Base-by-base conservation (phyloP, 257 asterid genomes). In the Fraxinus excelsior region DNA sequence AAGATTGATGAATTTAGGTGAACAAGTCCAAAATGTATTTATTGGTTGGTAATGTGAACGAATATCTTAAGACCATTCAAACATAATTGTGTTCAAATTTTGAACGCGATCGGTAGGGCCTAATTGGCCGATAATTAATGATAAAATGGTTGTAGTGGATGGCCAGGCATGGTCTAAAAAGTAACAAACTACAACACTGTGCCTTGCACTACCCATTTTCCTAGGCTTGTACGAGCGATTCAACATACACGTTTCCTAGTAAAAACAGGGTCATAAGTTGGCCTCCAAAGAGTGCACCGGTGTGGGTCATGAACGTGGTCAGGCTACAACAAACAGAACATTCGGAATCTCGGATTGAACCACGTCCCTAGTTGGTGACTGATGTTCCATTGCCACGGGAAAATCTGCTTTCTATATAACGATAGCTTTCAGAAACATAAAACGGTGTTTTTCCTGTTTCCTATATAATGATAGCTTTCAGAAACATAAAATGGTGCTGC, bases 21-120 rank as follows among this genome's bases (percentile, higher is more conserved):
- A 40, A 19, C 23, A 68, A 19, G 58, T 74, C 51, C 70, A 76
- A 53, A 56, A 56, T 60, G 16, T 7, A 60, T 60, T 60, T 25
- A 60, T 62, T 26, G 68, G 68, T 62, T 11, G 68, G 68, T 26
- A 62, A 25, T 62, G 34, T 10, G 68, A 62, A 26, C 35, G 8
- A 26, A 26, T 26, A 62, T 2, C 12, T 60, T 21, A 60, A 9
- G 10, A 21, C 31, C 12, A 6, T 62, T 62, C 7, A 26, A 62
- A 3, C 11, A 3, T 62, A 23, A 25, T 25, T 60, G 14, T 3
- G 16, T 8, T 60, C 16, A 21, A 10, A 26, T 23, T 25, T 62
- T 11, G 68, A 26, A 26, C 68, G 68, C 4, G 19, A 10, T n/a
- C 19, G 68, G 68, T 62, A 26, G 16, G 16, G 19, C 68, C 68